Base-by-base conservation (phyloP, 306 rosid species). In the Senna siamea region DNA sequence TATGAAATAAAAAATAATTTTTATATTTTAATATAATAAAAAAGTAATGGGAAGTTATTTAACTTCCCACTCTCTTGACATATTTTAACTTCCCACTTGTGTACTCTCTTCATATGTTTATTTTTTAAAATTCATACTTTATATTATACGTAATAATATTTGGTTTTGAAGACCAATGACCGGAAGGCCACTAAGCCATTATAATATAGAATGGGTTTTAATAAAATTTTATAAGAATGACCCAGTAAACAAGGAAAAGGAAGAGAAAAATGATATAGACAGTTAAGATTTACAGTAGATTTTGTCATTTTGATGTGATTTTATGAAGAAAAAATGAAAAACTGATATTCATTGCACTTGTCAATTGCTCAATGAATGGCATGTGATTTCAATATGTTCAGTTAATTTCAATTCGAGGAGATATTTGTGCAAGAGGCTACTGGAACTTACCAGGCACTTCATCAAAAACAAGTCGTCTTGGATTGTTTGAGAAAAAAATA, bases 381-480 rank as follows among this genome's bases (percentile, higher is more conserved):
- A 44, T 10, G 0, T 69, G 55, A 37, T 79, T 78, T 77, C 67
- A 40, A 34, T 61, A 30, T 81, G 65, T 76, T 73, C 96, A 94
- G 96, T 80, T 94, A 56, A 81, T 85, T 64, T 86, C 79, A 40
- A 62, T 87, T 83, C 78, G 28, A 85, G 91, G 88, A 67, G 78
- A 82, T 60, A 73, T 89, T 55, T 92, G 97, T 4, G 83, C 85
- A 53, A 87, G 99, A 72, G 97, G 99, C 68, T 94, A 94, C 80
- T 89, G 97, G 99, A 80, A 85, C 84, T 79, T 68, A 72, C 87
- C 85, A 4, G 79, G 73, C 22, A 81, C 63, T 72, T 72, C 84
- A 9, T 79, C 92, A 7, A 87, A 84, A 83, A 70, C 77, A 74
- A 67, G 59, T 58, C 71, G 82, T 50, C 85, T 85, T 50, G 88